phyloP scores from a whole-genome alignment of 306 rosid species.

The Begonia fuchsioides region DNA sequence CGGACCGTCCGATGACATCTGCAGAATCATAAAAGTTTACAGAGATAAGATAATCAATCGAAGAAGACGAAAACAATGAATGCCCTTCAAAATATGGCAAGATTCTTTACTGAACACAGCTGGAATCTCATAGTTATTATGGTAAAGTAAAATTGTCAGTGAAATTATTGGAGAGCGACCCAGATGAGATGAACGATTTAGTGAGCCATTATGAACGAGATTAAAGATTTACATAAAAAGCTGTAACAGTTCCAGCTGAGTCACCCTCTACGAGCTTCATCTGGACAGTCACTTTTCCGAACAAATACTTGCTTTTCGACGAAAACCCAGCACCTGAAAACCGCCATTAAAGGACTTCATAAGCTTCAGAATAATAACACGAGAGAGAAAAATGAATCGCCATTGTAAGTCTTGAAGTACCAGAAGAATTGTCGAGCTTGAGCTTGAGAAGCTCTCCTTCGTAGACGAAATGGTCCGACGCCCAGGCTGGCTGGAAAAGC shows the following conservation, averaged over 20 bases:
- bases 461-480: slow-evolving; percentile 57
- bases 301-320: slow-evolving; percentile 77
- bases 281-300: slow-evolving; percentile 65
- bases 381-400: no score
- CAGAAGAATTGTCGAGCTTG: slow-evolving; percentile 68
- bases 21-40: no score
- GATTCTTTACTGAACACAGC: no score
- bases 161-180: no score
- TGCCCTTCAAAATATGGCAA: no score
- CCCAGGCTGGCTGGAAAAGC: slow-evolving; percentile 86
- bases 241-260: slow-evolving; percentile 97
- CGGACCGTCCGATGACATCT: slow-evolving; percentile 97
- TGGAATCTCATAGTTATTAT: no score
- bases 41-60: no score
- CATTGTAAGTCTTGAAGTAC: no score
- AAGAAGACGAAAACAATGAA: no score
- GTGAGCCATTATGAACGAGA: not conserved
- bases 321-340: slow-evolving; percentile 87
- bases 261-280: slow-evolving; percentile 91
- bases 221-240: slow-evolving; percentile 50
- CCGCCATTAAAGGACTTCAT: not conserved
- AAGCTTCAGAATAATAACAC: not conserved
- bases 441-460: slow-evolving; percentile 82
- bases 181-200: not conserved
- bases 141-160: no score